These are phyloP conservation scores for Hysterium pulicare DNA, from an alignment of 2,329 filamentous ascomycete genomes.

Conservation along the genomic window DNA sequence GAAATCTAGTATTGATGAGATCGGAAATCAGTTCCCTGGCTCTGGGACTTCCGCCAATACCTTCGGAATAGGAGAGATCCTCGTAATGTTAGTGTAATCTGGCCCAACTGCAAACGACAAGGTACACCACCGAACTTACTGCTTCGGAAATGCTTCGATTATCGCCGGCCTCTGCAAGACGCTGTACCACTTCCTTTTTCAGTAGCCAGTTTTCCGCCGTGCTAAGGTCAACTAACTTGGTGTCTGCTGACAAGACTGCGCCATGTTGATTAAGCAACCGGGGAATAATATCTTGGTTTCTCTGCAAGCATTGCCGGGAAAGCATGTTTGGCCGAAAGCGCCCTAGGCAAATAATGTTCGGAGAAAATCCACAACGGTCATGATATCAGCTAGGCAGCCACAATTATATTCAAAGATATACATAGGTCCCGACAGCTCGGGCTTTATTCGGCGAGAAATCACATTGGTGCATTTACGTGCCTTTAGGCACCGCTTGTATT, in stretches of 20 bases:
- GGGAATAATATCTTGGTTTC: slow-evolving; percentile 4
- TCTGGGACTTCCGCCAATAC: slow-evolving; percentile 4
- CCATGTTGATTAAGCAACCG: slow-evolving; percentile 3
- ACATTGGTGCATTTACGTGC: no score
- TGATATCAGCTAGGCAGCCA: no score
- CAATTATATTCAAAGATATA: no score
- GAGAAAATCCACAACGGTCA: no score
- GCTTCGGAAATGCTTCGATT: neutral
- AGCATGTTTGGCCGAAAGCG: no score
- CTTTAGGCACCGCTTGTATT: no score
- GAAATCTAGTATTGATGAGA: slow-evolving; percentile 2
- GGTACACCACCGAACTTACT: neutral
- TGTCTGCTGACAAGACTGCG: slow-evolving; percentile 1
- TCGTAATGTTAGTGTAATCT: neutral
- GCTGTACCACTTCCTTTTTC: neutral
- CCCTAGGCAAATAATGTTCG: no score
- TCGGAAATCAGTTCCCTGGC: slow-evolving; percentile 1
- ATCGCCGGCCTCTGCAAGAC: neutral
- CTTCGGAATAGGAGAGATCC: slow-evolving; percentile 4
- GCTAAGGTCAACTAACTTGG: slow-evolving; percentile 1
- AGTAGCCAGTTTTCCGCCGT: slow-evolving; percentile 4
- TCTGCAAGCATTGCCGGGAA: slow-evolving; percentile 2
- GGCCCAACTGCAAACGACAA: neutral
- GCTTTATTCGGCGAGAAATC: no score
- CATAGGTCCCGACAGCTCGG: no score